These are phyloP conservation scores for Suillus bovinus DNA, from an alignment of 768 basidiomycete species.

Conservation along the genomic window DNA sequence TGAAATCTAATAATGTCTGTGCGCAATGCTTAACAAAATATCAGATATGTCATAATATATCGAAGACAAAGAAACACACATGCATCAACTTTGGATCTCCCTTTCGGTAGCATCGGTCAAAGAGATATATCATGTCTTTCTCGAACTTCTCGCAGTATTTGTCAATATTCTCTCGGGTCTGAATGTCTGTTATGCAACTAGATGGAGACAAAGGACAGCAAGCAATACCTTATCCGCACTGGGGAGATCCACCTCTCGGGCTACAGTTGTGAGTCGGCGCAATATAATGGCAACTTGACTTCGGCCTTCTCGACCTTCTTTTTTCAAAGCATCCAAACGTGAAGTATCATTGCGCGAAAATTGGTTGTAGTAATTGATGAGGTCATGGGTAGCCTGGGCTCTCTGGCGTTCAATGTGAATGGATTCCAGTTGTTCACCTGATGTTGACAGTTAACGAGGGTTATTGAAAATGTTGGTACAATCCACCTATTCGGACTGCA, in stretches of 20 bases:
- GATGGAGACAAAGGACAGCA: neutral
- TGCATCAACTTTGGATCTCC: conserved; percentile 99
- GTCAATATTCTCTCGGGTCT: conserved; percentile 92
- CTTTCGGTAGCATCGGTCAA: conserved; percentile 93
- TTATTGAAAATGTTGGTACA: neutral
- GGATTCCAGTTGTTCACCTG: conserved; percentile 94
- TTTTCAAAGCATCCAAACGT: conserved; percentile 73
- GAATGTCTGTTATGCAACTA: neutral
- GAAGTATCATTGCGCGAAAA: conserved; percentile 81
- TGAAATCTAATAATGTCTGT: conserved; percentile 95
- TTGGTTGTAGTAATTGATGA: conserved; percentile 93
- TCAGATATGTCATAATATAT: conserved; percentile 14
- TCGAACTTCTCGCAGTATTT: conserved; percentile 99
- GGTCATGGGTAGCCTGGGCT: conserved; percentile 91
- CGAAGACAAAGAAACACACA: conserved; percentile 44
- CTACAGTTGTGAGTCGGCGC: conserved; percentile 81
- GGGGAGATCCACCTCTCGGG: conserved; percentile 90
- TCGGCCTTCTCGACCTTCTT: conserved; percentile 87
- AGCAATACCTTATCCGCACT: conserved; percentile 69
- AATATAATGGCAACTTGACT: conserved; percentile 86
- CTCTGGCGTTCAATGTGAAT: conserved; percentile 90
- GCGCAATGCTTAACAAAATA: conserved; percentile 79
- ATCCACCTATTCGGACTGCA: conserved; percentile 87
- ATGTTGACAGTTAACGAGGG: conserved; percentile 11
- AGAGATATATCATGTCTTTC: conserved; percentile 95